These are phyloP conservation scores for Coelastrella sp. DNA, from an alignment of 139 green algal species.

Conservation along the genomic window DNA sequence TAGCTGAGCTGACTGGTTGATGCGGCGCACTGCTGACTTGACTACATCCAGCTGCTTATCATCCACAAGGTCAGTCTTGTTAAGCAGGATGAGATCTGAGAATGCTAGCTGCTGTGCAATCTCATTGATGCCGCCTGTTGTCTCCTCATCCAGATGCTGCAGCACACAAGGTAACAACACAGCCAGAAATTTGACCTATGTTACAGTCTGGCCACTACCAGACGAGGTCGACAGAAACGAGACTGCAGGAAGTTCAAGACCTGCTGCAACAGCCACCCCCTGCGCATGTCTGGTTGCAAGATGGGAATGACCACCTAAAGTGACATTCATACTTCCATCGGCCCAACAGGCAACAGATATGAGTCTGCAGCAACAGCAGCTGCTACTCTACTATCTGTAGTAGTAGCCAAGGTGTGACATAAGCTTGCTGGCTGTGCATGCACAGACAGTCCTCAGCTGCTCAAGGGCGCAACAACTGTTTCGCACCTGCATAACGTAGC, in stretches of 20 bases:
- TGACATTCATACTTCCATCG: no score
- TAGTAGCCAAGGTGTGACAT: not conserved
- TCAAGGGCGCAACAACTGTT: no score
- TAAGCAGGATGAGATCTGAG: conserved; percentile 90
- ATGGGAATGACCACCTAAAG: no score
- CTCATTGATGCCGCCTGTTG: conserved; percentile 72
- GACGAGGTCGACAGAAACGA: no score
- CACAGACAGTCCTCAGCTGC: no score
- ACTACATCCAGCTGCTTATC: conserved; percentile 64
- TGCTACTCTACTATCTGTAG: not conserved
- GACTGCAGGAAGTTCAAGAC: no score
- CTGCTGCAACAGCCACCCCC: not conserved
- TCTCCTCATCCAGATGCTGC: conserved; percentile 67
- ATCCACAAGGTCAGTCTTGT: conserved; percentile 87
- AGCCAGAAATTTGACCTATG: not conserved
- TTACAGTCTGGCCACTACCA: no score
- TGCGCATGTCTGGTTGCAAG: no score
- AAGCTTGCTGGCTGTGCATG: no score
- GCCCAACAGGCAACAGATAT: no score
- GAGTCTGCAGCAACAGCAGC: no score
- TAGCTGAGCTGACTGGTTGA: conserved; percentile 82
- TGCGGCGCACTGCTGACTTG: conserved; percentile 58
- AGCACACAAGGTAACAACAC: not conserved
- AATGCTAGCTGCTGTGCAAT: conserved; percentile 89
- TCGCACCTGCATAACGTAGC: conserved; percentile 72